Conservation (phyloP, 306 rosid species). For the Begonia peltatifolia region DNA sequence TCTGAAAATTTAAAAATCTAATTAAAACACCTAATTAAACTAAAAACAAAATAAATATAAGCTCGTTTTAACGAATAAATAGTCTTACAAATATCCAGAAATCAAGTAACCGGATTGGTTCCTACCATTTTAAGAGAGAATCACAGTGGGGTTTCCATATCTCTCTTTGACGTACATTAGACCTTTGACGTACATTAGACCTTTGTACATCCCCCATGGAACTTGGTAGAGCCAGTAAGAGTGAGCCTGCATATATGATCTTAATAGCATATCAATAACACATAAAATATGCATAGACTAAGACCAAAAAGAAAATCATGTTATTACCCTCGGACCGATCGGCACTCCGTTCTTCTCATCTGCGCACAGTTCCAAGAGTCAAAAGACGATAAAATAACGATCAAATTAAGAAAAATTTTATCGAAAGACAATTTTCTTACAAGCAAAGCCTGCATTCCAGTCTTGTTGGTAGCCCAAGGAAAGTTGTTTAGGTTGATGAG, state of each 20-base stretch:
- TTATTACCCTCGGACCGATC: slow-evolving; percentile 69
- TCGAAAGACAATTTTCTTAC: slow-evolving; percentile 30
- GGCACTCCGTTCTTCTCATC: slow-evolving; percentile 70
- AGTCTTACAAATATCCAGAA: too few relatives aligned
- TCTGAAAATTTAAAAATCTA: too few relatives aligned
- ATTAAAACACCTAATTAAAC: too few relatives aligned
- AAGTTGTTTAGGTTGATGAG: slow-evolving; percentile 34
- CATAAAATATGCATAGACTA: background rate
- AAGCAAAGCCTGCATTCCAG: slow-evolving; percentile 75
- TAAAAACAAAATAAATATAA: background rate
- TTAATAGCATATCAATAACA: background rate
- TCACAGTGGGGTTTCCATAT: slow-evolving; percentile 66
- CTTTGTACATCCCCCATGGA: slow-evolving; percentile 92
- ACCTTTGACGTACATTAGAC: slow-evolving; percentile 56
- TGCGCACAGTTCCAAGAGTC: slow-evolving; percentile 16
- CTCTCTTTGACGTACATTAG: slow-evolving; percentile 52
- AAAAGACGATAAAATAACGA: background rate
- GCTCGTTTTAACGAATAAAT: too few relatives aligned
- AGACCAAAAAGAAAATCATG: background rate
- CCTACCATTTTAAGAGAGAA: slow-evolving; percentile 82
- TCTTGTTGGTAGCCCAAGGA: slow-evolving; percentile 63
- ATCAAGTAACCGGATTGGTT: too few relatives aligned
- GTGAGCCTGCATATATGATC: slow-evolving; percentile 37
- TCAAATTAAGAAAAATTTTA: background rate
- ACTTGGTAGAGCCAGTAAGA: slow-evolving; percentile 86